These are phyloP conservation scores for Phaseolus coccineus DNA, from an alignment of 331 rosid genomes.

Conservation along the genomic window DNA sequence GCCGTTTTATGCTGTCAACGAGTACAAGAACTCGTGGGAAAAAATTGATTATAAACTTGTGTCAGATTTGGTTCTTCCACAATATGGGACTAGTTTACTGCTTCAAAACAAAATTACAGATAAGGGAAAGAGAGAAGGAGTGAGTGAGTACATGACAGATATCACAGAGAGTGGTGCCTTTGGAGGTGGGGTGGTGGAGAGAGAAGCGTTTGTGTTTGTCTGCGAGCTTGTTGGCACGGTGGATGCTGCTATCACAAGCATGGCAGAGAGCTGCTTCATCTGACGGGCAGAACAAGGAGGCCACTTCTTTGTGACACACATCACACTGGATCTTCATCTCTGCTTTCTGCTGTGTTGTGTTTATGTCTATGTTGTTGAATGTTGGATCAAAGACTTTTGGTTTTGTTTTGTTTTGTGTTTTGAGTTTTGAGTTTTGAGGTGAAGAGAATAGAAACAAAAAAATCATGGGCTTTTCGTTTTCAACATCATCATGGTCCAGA, in stretches of 20 bases:
- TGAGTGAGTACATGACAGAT: conserved; percentile 66
- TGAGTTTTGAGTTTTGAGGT: conserved; percentile 36
- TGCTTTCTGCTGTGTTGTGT: neutral
- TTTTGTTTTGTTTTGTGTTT: conserved; percentile 23
- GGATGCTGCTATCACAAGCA: conserved; percentile 69
- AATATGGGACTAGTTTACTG: neutral
- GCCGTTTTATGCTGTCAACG: no score
- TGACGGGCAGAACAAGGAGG: conserved; percentile 72
- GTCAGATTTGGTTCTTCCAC: neutral
- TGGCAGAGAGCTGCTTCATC: conserved; percentile 92
- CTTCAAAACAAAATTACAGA: neutral
- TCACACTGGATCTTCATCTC: conserved; percentile 85
- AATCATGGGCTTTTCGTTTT: neutral
- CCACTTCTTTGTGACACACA: conserved; percentile 65
- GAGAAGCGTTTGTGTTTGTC: conserved; percentile 72
- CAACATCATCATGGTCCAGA: neutral
- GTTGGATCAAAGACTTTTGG: neutral
- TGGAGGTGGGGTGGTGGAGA: conserved; percentile 58
- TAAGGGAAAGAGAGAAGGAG: neutral
- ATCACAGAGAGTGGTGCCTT: conserved; percentile 70
- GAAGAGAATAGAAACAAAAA: neutral
- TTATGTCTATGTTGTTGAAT: neutral
- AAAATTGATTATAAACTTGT: no score
- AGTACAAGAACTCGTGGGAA: no score
- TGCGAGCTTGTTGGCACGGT: conserved; percentile 79